Conservation (phyloP, 1,139 yeast genomes). For the Candida glucosophila region DNA sequence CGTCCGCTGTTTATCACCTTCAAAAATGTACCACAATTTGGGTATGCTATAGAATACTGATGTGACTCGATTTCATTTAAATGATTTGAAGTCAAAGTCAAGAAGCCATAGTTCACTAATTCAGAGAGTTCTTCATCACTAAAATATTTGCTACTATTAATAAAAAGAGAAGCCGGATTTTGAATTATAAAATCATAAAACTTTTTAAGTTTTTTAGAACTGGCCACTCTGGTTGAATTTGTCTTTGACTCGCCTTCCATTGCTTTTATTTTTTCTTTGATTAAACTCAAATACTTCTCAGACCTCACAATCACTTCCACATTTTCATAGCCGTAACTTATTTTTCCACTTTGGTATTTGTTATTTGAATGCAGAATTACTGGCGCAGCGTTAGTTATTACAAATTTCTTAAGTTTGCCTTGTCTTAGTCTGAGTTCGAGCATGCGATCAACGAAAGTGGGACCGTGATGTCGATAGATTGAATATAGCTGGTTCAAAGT, state of each 20-base stretch:
- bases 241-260: conserved; percentile 29
- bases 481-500: conserved; percentile 35
- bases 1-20: conserved; percentile 40
- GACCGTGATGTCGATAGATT: conserved; percentile 29
- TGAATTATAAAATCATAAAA: conserved; percentile 14
- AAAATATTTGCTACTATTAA: conserved; percentile 11
- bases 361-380: conserved; percentile 32
- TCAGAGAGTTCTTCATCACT: conserved; percentile 18
- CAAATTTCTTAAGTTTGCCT: conserved; percentile 28
- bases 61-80: conserved; percentile 38
- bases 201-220: conserved; percentile 30
- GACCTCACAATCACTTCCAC: conserved; percentile 29
- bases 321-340: conserved; percentile 38
- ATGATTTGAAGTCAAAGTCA: conserved; percentile 44
- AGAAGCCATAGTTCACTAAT: conserved; percentile 43
- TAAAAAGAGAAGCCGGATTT: conserved; percentile 27
- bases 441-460: conserved; percentile 36
- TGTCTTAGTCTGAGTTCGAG: conserved; percentile 26
- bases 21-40: conserved; percentile 52
- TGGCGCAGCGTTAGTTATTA: conserved; percentile 39
- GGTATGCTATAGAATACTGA: conserved; percentile 45
- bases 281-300: conserved; percentile 10
- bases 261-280: conserved; percentile 38
- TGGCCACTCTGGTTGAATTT: conserved; percentile 75
- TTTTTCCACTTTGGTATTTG: conserved; percentile 23